Percentiles rank a stretch among this genome's conserved stretches.
These are phyloP conservation scores for Bryum argenteum DNA, from an alignment of 225 moss, liverwort and hornwort genomes.

Conservation along the genomic window DNA sequence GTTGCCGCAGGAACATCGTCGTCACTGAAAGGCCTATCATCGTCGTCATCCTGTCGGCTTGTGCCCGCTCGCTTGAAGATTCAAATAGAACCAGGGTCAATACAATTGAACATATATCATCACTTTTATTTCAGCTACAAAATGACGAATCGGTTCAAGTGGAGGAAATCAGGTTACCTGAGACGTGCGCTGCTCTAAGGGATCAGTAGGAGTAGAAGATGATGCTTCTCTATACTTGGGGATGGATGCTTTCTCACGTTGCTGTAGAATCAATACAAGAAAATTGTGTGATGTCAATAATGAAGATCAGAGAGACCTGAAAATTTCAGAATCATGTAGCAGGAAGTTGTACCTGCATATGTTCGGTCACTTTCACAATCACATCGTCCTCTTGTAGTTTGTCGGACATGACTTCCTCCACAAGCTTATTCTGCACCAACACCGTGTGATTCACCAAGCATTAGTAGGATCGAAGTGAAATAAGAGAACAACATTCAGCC, in stretches of 20 bases:
- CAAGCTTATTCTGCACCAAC: constrained; percentile 56
- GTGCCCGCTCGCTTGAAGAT: constrained; percentile 36
- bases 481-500: constrained; percentile 21
- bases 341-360: constrained; percentile 55
- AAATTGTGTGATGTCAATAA: constrained; percentile 20
- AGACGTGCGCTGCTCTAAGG: constrained; percentile 38
- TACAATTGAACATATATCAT: neutral
- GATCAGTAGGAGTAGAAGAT: constrained; percentile 41
- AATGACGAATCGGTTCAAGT: neutral
- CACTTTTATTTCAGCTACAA: neutral
- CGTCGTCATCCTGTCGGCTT: constrained; percentile 35
- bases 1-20: constrained; percentile 38
- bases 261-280: constrained; percentile 41
- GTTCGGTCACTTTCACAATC: constrained; percentile 65
- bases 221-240: constrained; percentile 52
- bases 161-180: constrained; percentile 34
- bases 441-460: constrained; percentile 15
- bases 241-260: constrained; percentile 61
- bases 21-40: constrained; percentile 49
- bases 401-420: constrained; percentile 47
- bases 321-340: neutral
- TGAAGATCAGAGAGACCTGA: constrained; percentile 10
- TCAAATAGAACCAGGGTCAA: constrained; percentile 11
- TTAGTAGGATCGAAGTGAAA: neutral
- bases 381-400: constrained; percentile 65